Percentiles rank a stretch among this genome's conserved stretches.
These are phyloP conservation scores for Trichoderma sp. DNA, from an alignment of 2,329 filamentous ascomycete genomes.

Conservation along the genomic window DNA sequence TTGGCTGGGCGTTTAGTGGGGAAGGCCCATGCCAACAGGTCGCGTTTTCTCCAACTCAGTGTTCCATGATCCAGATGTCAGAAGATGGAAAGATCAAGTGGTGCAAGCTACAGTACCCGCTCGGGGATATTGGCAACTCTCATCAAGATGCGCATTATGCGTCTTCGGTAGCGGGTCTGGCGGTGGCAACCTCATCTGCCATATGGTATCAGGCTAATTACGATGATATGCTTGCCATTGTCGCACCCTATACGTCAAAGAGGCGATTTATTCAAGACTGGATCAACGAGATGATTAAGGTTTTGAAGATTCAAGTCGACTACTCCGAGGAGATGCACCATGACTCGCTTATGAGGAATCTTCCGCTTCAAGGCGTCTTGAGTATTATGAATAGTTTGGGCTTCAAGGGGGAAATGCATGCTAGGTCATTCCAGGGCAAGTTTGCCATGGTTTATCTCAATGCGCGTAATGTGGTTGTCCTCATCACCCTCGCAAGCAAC, in stretches of 20 bases:
- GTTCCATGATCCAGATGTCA: constrained; percentile 59
- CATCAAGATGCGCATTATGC: constrained; percentile 56
- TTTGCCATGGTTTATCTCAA: constrained; percentile 75
- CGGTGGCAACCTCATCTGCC: constrained; percentile 51
- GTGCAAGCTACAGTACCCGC: constrained; percentile 55
- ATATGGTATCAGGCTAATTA: constrained; percentile 54
- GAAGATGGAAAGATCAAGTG: constrained; percentile 62
- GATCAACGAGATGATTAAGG: constrained; percentile 66
- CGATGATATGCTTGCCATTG: constrained; percentile 72
- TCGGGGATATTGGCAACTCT: constrained; percentile 50
- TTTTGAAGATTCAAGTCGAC: constrained; percentile 74
- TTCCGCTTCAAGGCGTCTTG: constrained; percentile 71
- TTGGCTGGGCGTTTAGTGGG: constrained; percentile 72
- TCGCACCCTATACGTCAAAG: constrained; percentile 50
- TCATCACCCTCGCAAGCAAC: constrained; percentile 65
- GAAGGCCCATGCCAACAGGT: constrained; percentile 64
- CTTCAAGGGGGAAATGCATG: constrained; percentile 63
- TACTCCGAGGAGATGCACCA: constrained; percentile 75
- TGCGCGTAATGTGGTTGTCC: constrained; percentile 68
- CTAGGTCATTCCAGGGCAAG: constrained; percentile 69
- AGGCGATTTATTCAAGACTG: constrained; percentile 59
- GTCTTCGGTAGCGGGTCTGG: constrained; percentile 63
- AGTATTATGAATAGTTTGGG: constrained; percentile 79
- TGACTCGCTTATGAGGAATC: constrained; percentile 72
- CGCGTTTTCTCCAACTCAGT: constrained; percentile 62